These are phyloP conservation scores for Fragilaria crotonensis DNA, from an alignment of 108 stramenopile species.

Conservation along the genomic window DNA sequence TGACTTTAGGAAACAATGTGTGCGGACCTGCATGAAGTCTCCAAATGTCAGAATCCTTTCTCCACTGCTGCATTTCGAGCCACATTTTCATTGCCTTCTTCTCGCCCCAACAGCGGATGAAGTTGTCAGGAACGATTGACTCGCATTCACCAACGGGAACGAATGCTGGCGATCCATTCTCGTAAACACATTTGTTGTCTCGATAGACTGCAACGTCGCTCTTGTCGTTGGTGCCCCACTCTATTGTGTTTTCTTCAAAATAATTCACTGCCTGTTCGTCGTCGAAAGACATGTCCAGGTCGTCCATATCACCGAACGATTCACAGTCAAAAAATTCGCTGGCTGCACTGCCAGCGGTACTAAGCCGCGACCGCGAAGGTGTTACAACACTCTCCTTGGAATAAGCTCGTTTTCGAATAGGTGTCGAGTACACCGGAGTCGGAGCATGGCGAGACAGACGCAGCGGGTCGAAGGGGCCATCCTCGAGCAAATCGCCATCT, in stretches of 20 bases:
- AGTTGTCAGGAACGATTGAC: conserved; percentile 28
- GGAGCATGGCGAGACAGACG: not conserved
- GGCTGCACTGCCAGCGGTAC: not conserved
- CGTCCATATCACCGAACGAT: conserved; percentile 17
- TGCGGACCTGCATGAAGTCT: conserved; percentile 44
- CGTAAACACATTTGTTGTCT: conserved; percentile 29
- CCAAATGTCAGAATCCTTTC: conserved; percentile 28
- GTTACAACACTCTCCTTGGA: not conserved
- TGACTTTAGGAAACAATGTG: conserved; percentile 40
- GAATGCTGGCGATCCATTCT: conserved; percentile 34
- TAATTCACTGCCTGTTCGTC: not conserved
- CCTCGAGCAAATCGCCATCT: not conserved
- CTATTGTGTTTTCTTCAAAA: not conserved
- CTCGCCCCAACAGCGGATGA: conserved; percentile 8
- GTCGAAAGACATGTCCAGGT: conserved; percentile 5
- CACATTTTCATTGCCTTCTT: conserved; percentile 21
- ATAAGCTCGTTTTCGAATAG: not conserved
- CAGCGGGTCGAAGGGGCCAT: not conserved
- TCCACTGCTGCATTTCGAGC: conserved; percentile 39
- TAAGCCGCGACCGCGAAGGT: not conserved
- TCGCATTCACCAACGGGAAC: conserved; percentile 36
- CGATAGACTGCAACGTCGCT: conserved; percentile 21
- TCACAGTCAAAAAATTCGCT: conserved; percentile 21
- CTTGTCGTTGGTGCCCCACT: not conserved
- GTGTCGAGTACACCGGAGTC: not conserved